Evolutionary conservation across 495 filamentous ascomycete genomes (phyloP).

Genomic region (Xanthoparmelia taractica): DNA sequence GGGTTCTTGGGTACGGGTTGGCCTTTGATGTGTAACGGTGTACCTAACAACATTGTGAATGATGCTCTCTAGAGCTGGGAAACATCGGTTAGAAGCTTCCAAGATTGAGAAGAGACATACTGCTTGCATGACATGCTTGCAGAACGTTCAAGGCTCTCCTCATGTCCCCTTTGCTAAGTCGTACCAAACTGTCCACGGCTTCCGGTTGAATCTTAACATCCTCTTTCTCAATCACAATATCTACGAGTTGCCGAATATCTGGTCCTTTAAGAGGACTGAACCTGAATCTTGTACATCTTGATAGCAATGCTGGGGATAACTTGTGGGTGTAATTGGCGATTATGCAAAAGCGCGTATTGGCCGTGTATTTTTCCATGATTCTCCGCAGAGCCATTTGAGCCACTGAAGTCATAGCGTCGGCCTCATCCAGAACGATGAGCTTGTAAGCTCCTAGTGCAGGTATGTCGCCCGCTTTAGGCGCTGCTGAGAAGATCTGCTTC

Average conservation of each 20-base stretch:
- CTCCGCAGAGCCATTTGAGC: conserved; percentile 94
- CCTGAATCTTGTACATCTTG: conserved; percentile 87
- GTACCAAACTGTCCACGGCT: conserved; percentile 72
- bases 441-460: conserved; percentile 71
- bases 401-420: conserved; percentile 94
- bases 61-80: not conserved
- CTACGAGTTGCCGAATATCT: conserved; percentile 76
- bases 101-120: conserved; percentile 40
- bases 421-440: conserved; percentile 95
- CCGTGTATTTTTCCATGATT: conserved; percentile 99
- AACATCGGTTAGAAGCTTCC: not conserved
- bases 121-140: conserved; percentile 92
- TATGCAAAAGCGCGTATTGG: conserved; percentile 95
- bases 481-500: conserved; percentile 58
- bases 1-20: conserved; percentile 42
- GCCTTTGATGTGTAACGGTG: conserved; percentile 60
- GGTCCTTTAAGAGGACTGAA: conserved; percentile 86
- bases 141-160: conserved; percentile 88
- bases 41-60: conserved; percentile 37
- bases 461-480: conserved; percentile 39
- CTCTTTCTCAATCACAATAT: conserved; percentile 85
- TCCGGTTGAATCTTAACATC: conserved; percentile 71
- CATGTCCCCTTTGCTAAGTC: conserved; percentile 92
- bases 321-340: conserved; percentile 99
- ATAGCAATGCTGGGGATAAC: conserved; percentile 87